Conservation (phyloP, 2,329 filamentous ascomycete species). For the Cytospora paraplurivora region DNA sequence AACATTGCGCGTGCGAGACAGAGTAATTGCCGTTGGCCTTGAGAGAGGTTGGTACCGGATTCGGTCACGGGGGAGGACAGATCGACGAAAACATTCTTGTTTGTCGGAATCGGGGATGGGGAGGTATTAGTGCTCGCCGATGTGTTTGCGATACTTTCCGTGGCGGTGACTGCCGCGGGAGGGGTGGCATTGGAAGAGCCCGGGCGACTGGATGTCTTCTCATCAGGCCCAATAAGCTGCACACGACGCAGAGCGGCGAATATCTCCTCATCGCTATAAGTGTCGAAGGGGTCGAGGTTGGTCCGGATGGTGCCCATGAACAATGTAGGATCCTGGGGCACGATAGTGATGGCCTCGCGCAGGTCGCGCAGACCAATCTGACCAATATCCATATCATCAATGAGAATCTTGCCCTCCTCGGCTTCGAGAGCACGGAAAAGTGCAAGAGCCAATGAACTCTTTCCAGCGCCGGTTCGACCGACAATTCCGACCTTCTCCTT, state of each 20-base stretch:
- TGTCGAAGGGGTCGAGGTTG: conserved; percentile 89
- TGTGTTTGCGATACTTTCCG: conserved; percentile 28
- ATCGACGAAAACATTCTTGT: conserved; percentile 94
- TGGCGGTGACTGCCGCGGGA: conserved; percentile 33
- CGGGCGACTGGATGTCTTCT: conserved; percentile 40
- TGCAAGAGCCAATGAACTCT: conserved; percentile 90
- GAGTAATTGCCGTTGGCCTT: conserved; percentile 92
- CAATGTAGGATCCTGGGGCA: conserved; percentile 93
- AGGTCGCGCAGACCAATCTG: conserved; percentile 90
- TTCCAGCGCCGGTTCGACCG: conserved; percentile 91
- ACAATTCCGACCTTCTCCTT: conserved; percentile 96
- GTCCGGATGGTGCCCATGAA: conserved; percentile 90
- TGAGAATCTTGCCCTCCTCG: conserved; percentile 82
- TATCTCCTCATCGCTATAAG: conserved; percentile 88
- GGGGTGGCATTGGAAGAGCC: conserved; percentile 27
- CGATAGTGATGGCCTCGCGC: conserved; percentile 92
- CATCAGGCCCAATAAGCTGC: conserved; percentile 74
- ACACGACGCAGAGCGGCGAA: conserved; percentile 85
- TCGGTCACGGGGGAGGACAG: conserved; percentile 82
- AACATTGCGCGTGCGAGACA: conserved; percentile 92
- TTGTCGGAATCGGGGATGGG: conserved; percentile 58
- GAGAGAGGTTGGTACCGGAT: conserved; percentile 90
- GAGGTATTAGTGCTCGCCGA: conserved; percentile 29
- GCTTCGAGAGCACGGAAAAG: conserved; percentile 93
- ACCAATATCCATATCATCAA: conserved; percentile 90